Evolutionary conservation across 495 filamentous ascomycete genomes (phyloP).

Genomic region (Podospora fimiseda): DNA sequence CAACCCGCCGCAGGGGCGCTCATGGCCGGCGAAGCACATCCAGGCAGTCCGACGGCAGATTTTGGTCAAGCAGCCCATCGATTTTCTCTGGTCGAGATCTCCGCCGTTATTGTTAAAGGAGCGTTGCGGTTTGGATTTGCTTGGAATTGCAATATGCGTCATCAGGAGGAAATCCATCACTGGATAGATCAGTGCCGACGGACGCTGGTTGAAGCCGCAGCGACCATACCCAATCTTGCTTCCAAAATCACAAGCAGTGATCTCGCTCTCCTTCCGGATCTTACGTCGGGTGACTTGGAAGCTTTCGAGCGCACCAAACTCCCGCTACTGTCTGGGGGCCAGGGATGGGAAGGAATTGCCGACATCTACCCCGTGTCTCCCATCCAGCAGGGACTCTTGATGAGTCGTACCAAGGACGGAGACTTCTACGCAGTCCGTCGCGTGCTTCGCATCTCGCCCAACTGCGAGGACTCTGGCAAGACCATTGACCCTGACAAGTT

Average conservation of each 20-base stretch:
- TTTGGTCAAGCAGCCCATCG: conserved; percentile 34
- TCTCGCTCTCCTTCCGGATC: conserved; percentile 42
- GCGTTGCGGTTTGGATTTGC: conserved; percentile 50
- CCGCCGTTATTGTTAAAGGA: conserved; percentile 35
- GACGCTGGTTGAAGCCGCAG: conserved; percentile 35
- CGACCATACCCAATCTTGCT: conserved; percentile 30
- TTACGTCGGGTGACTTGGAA: conserved; percentile 6
- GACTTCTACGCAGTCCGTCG: conserved; percentile 21
- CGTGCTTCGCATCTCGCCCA: conserved; percentile 1
- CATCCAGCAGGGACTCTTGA: conserved; percentile 40
- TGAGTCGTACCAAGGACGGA: conserved; percentile 42
- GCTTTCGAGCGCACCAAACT: conserved; percentile 9
- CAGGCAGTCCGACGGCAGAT: conserved; percentile 33
- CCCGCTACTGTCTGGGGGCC: not conserved
- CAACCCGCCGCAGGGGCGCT: conserved; percentile 26
- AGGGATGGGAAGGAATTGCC: conserved; percentile 24
- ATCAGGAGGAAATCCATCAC: conserved; percentile 40
- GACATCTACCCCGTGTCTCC: conserved; percentile 41
- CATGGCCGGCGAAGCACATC: conserved; percentile 21
- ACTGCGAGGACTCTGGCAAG: not conserved
- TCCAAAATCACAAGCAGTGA: conserved; percentile 43
- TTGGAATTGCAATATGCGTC: conserved; percentile 50
- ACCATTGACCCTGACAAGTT: not conserved
- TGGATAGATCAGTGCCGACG: conserved; percentile 47
- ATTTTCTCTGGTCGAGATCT: conserved; percentile 53